Conservation (phyloP, 768 basidiomycete genomes). For the Sporobolomyces phaffii region DNA sequence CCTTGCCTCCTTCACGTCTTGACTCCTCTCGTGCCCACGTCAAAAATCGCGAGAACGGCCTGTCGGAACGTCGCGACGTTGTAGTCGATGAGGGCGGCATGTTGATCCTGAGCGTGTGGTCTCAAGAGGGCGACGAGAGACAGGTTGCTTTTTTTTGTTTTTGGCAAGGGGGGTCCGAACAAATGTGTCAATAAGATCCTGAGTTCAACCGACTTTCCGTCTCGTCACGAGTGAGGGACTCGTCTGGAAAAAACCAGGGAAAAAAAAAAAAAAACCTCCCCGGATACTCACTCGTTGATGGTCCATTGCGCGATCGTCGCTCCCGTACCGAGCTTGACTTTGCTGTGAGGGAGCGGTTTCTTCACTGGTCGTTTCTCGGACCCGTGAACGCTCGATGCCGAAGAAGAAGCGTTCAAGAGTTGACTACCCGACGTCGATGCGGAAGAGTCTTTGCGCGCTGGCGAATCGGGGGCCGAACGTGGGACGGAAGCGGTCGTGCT, state of each 20-base stretch:
- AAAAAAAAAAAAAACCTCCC: too few relatives aligned
- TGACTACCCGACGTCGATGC: background rate
- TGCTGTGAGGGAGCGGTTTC: constrained; percentile 20
- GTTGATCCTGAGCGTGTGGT: constrained; percentile 63
- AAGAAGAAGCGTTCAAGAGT: background rate
- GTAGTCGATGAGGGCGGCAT: constrained; percentile 72
- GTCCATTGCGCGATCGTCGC: constrained; percentile 80
- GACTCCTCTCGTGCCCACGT: constrained; percentile 52
- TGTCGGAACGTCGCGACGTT: constrained; percentile 76
- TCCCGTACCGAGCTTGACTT: constrained; percentile 49
- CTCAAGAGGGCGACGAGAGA: constrained; percentile 61
- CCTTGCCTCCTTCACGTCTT: too few relatives aligned
- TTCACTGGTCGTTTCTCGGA: background rate
- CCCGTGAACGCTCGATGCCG: background rate
- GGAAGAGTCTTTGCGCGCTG: background rate
- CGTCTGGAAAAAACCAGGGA: too few relatives aligned
- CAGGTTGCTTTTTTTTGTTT: too few relatives aligned
- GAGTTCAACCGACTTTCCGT: too few relatives aligned
- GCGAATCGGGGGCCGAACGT: background rate
- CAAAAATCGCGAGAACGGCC: constrained; percentile 76
- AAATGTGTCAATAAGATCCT: too few relatives aligned
- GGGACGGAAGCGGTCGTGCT: background rate
- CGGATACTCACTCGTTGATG: constrained; percentile 67
- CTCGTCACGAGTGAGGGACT: too few relatives aligned
- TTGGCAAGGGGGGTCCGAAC: too few relatives aligned